Evolutionary conservation across 1,284 basidiomycete genomes (phyloP).

Genomic region (Spongispora temasekensis): DNA sequence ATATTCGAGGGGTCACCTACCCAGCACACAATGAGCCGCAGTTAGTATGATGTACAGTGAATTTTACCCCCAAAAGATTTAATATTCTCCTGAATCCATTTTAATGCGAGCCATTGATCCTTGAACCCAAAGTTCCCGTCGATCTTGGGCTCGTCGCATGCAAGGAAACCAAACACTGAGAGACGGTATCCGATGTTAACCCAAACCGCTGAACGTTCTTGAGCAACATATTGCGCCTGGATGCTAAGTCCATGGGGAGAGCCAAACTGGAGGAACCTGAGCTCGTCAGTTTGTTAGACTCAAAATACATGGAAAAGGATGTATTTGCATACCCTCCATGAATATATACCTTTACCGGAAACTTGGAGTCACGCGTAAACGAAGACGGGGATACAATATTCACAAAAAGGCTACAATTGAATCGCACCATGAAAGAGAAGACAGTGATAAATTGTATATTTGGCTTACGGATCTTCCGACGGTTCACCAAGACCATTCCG

Average conservation of each 20-base stretch:
- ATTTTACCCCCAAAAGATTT: slow-evolving; percentile 29
- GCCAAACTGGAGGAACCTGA: slow-evolving; percentile 77
- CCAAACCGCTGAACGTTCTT: slow-evolving; percentile 58
- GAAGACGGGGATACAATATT: slow-evolving; percentile 69
- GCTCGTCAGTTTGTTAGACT: not conserved
- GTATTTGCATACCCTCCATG: slow-evolving; percentile 72
- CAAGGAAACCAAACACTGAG: not conserved
- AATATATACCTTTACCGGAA: slow-evolving; percentile 73
- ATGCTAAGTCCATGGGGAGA: slow-evolving; percentile 59
- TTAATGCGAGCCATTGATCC: slow-evolving; percentile 47
- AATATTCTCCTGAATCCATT: slow-evolving; percentile 32
- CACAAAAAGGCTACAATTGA: slow-evolving; percentile 69
- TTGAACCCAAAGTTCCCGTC: slow-evolving; percentile 80
- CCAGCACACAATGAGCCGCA: slow-evolving; percentile 53
- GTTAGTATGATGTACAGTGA: slow-evolving; percentile 42
- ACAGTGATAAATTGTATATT: not conserved
- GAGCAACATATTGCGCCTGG: not conserved
- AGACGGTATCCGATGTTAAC: slow-evolving; percentile 70
- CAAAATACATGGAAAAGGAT: not conserved
- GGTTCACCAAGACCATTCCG: slow-evolving; percentile 67
- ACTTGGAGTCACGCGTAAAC: slow-evolving; percentile 46
- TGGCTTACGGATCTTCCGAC: slow-evolving; percentile 65
- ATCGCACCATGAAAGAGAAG: too few species aligned
- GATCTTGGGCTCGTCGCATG: not conserved
- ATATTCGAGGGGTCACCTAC: slow-evolving; percentile 59